A percentile compares a stretch with the other conserved stretches of the same genome.
Conservation (phyloP, 2,329 filamentous ascomycete genomes). For the Aspergillus pseudotamarii region DNA sequence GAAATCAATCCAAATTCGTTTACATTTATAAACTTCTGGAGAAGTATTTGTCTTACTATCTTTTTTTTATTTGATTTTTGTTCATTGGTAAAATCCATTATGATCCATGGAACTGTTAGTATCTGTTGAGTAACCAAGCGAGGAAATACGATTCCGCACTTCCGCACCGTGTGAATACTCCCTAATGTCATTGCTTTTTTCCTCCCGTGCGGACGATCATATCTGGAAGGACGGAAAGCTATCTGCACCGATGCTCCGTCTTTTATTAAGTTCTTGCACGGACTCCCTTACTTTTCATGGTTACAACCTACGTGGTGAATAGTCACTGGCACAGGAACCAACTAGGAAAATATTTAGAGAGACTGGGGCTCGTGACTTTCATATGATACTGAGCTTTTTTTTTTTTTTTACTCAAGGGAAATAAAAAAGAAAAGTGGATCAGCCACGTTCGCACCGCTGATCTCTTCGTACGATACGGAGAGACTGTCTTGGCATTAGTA, state of each 20-base stretch:
- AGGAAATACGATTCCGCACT: background rate
- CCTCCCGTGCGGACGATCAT: conserved; percentile 2
- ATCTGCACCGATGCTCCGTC: background rate
- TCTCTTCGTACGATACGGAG: conserved; percentile 1
- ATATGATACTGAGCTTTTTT: background rate
- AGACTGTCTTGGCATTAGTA: conserved; percentile 3
- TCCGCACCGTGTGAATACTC: background rate
- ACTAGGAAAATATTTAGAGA: background rate
- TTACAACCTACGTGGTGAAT: background rate
- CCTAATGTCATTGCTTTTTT: background rate
- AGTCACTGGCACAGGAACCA: background rate
- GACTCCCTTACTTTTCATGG: background rate
- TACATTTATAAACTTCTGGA: too few relatives aligned
- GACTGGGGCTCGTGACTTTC: background rate
- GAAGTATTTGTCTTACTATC: background rate
- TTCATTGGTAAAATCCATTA: background rate
- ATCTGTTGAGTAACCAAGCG: background rate
- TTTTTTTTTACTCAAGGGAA: background rate
- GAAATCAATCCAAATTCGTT: too few relatives aligned
- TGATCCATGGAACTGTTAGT: background rate
- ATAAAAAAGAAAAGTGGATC: conserved; percentile 10
- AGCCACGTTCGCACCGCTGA: conserved; percentile 12
- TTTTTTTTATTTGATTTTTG: background rate
- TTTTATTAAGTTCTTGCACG: background rate
- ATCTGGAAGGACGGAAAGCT: background rate